Evolutionary conservation across 176 grass and related monocot species (phyloP), one percentile per base, ranked within the genome.

Genomic region (Aegilops speltoides): DNA sequence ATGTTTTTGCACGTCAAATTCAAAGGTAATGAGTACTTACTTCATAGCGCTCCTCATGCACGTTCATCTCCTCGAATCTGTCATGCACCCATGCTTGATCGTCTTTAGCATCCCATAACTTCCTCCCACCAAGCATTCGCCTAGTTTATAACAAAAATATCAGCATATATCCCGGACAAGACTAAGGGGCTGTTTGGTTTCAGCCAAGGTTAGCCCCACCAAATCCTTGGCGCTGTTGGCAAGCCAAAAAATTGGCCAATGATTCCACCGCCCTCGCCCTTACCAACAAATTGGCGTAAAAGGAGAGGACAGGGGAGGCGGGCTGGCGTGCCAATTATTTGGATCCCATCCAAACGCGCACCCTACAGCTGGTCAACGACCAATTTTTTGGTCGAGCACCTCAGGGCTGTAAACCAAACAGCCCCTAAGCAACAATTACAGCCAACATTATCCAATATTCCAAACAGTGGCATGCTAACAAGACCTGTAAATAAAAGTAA

Each of bases 71-170:
- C 86, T 96, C 92, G 69, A 94, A 94, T 83, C 94, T 92, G 78
- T 99, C 94, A 84, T 97, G 97, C 60, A 94, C 90, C 97, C 97
- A 97, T 52, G 92, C 89, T 80, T 86, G 86, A 88, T 99, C 92
- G 77, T 99, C 97, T 88, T 99, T 94, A 28, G 89, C 85, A 73
- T 99, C 91, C 97, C 97, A 93, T 89, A 99, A 78, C 72, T 94
- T 99, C 66, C 86, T 85, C 52, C 63, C 90, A 79, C 89, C 94
- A 90, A 96, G 88, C 90, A 93, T 94, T 45, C 83, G 84, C 83
- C 97, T 97, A 67, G 7, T 66, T 87, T 84, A 74, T 22, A 83
- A 48, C 38, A 14, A 88, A 72, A 84, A 22, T 24, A 56, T 84
- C 59, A 85, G 68, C 33, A 77, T 40, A 54, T 1, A 7, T 54